Base-by-base conservation (phyloP, 129 eudicot species). In the Glebionis coronaria region DNA sequence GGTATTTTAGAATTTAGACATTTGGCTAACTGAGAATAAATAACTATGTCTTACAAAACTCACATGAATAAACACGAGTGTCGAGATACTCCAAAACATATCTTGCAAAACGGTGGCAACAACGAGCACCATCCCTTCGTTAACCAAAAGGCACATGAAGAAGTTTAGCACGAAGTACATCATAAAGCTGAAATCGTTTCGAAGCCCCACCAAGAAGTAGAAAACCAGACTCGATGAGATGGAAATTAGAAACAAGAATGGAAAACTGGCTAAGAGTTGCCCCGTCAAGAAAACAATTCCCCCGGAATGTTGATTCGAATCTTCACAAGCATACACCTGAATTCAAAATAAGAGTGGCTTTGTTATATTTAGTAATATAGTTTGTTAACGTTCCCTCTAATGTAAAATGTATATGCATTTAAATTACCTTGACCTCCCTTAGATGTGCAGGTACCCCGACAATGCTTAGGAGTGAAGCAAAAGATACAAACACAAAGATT, bases 151-250 rank as follows among this genome's bases (percentile, higher is more conserved):
- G 80, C 96, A 92, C 85, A 73, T 76, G 69, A 92, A 88, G 85
- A 83, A 81, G 62, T 92, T 92, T 57, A 92, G 81, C 60, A 83
- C 83, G 29, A 92, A 92, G 76, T 92, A 92, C 95, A 92, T 83
- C 85, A 92, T 67, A 82, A 78, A 77, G 82, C 84, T 76, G 84
- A 92, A 92, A 50, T 92, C 84, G 49, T 80, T 84, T 13, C 82
- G 83, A 35, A 92, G 84, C 61, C 95, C 98, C 5, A 86, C 68
- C 2, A 92, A 88, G 68, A 88, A 92, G 76, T 88, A 92, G 83
- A 92, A 92, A 72, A 85, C 91, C 13, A 92, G 81, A 65, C 98
- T 88, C 31, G 98, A 88, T 14, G 96, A 85, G 70, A 92, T 80
- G 47, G 98, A 85, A 72, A 92, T 83, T 61, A 92, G 87, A 68